Evolutionary conservation across 2,329 filamentous ascomycete species (phyloP).

Genomic region (Phoma herbarum): DNA sequence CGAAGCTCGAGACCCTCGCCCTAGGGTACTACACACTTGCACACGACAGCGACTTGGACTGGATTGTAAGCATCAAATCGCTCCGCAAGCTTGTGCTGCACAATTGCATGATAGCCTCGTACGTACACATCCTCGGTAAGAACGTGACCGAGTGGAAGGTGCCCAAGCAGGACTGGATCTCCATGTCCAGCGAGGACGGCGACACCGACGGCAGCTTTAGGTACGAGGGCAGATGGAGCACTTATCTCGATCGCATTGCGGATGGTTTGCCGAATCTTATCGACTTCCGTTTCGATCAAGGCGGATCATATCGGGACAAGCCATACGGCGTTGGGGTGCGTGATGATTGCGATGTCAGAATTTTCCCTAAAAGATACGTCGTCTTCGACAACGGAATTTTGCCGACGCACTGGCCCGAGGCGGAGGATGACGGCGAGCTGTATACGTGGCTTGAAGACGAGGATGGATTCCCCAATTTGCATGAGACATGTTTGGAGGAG

Average conservation of each 20-base stretch:
- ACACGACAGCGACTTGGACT: slow-evolving; percentile 21
- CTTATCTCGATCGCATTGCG: slow-evolving; percentile 2
- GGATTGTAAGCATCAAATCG: slow-evolving; percentile 16
- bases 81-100: slow-evolving; percentile 17
- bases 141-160: slow-evolving; percentile 8
- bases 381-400: slow-evolving; percentile 18
- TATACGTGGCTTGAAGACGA: not conserved
- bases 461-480: slow-evolving; percentile 6
- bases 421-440: slow-evolving; percentile 8
- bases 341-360: not conserved
- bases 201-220: not conserved
- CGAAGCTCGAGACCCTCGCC: slow-evolving; percentile 17
- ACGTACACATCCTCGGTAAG: not conserved
- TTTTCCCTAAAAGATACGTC: slow-evolving; percentile 16
- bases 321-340: not conserved
- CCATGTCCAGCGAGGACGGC: not conserved
- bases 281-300: slow-evolving; percentile 7
- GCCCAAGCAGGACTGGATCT: slow-evolving; percentile 1
- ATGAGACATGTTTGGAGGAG: slow-evolving; percentile 8
- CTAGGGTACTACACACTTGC: slow-evolving; percentile 24
- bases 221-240: slow-evolving; percentile 2
- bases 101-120: slow-evolving; percentile 23
- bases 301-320: not conserved
- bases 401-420: slow-evolving; percentile 21
- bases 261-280: not conserved